Evolutionary conservation across 2,329 filamentous ascomycete species (phyloP).

Genomic region (Polychaeton citri): DNA sequence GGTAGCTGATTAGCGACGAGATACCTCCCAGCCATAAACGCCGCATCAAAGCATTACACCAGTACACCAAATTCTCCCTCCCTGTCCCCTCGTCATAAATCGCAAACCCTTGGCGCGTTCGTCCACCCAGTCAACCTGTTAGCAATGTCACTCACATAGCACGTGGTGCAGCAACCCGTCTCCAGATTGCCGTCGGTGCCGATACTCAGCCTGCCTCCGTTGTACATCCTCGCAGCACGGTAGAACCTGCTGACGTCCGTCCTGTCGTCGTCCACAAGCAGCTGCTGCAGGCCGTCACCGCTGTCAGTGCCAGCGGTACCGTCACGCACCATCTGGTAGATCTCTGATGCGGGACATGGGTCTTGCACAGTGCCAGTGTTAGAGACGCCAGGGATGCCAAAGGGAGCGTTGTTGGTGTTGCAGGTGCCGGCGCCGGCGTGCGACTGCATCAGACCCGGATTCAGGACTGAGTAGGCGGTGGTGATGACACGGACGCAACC

Average conservation of each 20-base stretch:
- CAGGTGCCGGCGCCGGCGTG: constrained; percentile 27
- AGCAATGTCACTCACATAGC: constrained; percentile 40
- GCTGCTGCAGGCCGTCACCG: constrained; percentile 30
- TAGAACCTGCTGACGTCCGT: constrained; percentile 31
- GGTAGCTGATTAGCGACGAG: too few relatives aligned
- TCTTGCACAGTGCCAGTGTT: too few relatives aligned
- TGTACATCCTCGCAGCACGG: constrained; percentile 36
- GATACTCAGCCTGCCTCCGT: constrained; percentile 26
- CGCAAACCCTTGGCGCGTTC: constrained; percentile 6
- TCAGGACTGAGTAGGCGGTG: constrained; percentile 27
- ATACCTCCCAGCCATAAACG: too few relatives aligned
- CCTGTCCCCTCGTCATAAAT: too few relatives aligned
- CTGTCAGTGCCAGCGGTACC: constrained; percentile 28
- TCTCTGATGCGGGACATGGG: constrained; percentile 28
- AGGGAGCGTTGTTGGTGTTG: constrained; percentile 19
- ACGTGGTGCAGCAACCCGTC: constrained; percentile 35
- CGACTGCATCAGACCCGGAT: constrained; percentile 36
- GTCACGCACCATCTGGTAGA: constrained; percentile 30
- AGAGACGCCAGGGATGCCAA: too few relatives aligned
- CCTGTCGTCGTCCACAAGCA: constrained; percentile 18
- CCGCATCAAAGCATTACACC: too few relatives aligned
- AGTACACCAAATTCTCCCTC: too few relatives aligned
- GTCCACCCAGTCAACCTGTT: constrained; percentile 34
- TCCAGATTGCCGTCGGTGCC: constrained; percentile 26
- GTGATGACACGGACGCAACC: constrained; percentile 34